These are phyloP conservation scores for Lipomyces orientalis DNA, from an alignment of 805 yeast genomes.

Conservation along the genomic window DNA sequence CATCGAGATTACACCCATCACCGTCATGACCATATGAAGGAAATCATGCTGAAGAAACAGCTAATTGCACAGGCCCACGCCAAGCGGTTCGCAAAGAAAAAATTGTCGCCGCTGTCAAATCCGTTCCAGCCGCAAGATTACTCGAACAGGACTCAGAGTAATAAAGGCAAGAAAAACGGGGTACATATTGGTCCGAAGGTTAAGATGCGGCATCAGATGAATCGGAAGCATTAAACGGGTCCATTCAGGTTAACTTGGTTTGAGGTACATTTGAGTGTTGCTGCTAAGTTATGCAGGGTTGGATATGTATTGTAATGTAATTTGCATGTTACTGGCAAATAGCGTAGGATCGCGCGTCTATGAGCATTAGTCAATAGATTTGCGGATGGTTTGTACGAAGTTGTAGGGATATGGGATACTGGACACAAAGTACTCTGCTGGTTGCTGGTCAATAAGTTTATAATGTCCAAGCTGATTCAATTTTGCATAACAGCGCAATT, in stretches of 20 bases:
- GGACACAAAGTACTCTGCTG: background rate
- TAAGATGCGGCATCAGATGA: conserved; percentile 8
- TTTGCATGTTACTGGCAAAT: background rate
- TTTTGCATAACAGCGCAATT: no score
- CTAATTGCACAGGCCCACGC: conserved; percentile 3
- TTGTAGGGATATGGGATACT: background rate
- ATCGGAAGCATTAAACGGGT: background rate
- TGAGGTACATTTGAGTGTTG: background rate
- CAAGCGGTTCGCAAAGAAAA: conserved; percentile 4
- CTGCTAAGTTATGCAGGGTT: background rate
- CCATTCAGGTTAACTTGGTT: background rate
- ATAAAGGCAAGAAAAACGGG: background rate
- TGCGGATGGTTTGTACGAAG: background rate
- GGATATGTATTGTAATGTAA: background rate
- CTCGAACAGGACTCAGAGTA: background rate
- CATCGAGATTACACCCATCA: conserved; percentile 5
- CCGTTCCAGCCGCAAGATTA: conserved; percentile 3
- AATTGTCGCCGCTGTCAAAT: background rate
- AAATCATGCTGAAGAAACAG: conserved; percentile 6
- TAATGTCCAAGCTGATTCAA: no score
- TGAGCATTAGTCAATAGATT: background rate
- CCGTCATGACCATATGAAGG: conserved; percentile 3
- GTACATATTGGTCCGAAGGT: conserved; percentile 3
- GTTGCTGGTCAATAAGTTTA: background rate
- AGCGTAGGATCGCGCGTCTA: background rate